Conservation (phyloP, 768 basidiomycete species). For the Suillus clintonianus region DNA sequence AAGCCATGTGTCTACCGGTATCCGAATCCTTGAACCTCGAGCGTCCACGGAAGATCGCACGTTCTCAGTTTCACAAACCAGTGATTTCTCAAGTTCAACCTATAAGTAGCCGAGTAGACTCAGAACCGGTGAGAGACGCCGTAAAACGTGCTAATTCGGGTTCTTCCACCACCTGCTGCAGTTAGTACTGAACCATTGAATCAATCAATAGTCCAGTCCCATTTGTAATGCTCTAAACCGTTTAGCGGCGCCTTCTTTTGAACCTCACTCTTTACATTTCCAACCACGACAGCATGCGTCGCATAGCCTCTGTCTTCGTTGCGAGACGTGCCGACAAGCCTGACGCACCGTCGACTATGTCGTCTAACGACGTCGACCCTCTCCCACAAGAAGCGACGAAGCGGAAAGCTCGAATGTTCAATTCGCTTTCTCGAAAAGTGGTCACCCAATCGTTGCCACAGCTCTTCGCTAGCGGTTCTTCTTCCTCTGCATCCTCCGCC, state of each 20-base stretch:
- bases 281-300: slow-evolving; percentile 52
- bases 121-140: slow-evolving; percentile 5
- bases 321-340: slow-evolving; percentile 35
- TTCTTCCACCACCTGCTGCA: not conserved
- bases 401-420: slow-evolving; percentile 20
- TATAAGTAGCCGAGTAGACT: not conserved
- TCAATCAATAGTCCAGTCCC: slow-evolving; percentile 20
- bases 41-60: not conserved
- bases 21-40: not conserved
- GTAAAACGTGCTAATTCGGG: slow-evolving; percentile 10
- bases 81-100: not conserved
- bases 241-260: slow-evolving; percentile 10
- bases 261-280: slow-evolving; percentile 20
- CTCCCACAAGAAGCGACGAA: slow-evolving; percentile 19
- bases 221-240: slow-evolving; percentile 38
- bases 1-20: not conserved
- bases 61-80: not conserved
- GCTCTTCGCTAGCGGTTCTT: slow-evolving; percentile 41
- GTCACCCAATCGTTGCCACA: slow-evolving; percentile 18
- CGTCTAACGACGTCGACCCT: slow-evolving; percentile 16
- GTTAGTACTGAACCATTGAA: not conserved
- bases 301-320: slow-evolving; percentile 61
- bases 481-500: slow-evolving; percentile 63
- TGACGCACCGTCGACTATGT: slow-evolving; percentile 15
- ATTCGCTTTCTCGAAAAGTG: slow-evolving; percentile 31